These are phyloP conservation scores for Sporothrix phasma DNA, from an alignment of 2,329 filamentous ascomycete species.

Conservation along the genomic window DNA sequence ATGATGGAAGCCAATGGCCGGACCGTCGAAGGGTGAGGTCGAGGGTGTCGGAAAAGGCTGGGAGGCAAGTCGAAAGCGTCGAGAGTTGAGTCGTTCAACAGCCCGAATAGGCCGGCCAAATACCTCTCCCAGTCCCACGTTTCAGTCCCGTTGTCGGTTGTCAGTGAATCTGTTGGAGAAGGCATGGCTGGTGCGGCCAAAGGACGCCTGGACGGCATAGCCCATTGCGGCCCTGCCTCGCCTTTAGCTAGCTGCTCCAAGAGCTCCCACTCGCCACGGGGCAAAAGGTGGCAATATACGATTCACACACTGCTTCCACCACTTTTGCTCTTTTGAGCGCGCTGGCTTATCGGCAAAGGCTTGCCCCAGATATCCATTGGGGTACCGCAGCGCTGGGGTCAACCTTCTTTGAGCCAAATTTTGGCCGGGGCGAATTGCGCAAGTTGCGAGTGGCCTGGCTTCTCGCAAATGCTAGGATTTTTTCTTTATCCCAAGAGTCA, in stretches of 20 bases:
- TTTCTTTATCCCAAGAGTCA: conserved; percentile 39
- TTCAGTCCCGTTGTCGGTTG: not conserved
- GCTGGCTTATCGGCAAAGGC: conserved; percentile 29
- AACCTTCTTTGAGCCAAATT: conserved; percentile 24
- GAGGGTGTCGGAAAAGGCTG: conserved; percentile 12
- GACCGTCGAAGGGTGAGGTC: conserved; percentile 22
- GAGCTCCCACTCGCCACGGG: conserved; percentile 44
- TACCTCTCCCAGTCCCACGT: conserved; percentile 36
- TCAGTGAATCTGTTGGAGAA: not conserved
- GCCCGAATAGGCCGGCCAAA: conserved; percentile 30
- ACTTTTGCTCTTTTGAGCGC: conserved; percentile 35
- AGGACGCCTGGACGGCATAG: conserved; percentile 29
- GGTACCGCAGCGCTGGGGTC: conserved; percentile 32
- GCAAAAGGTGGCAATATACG: conserved; percentile 47
- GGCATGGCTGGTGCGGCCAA: conserved; percentile 20
- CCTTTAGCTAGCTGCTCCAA: conserved; percentile 39
- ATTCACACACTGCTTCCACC: conserved; percentile 37
- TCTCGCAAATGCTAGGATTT: conserved; percentile 32
- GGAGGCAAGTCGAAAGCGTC: conserved; percentile 23
- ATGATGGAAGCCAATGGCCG: conserved; percentile 26
- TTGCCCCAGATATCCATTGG: conserved; percentile 40
- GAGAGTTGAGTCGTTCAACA: conserved; percentile 30
- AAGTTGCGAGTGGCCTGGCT: conserved; percentile 31
- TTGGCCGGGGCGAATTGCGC: conserved; percentile 24
- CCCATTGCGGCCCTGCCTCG: conserved; percentile 29